Evolutionary conservation across 1,284 basidiomycete genomes (phyloP), one percentile per base, ranked within the genome.

Genomic region (Pholiota adiposa): DNA sequence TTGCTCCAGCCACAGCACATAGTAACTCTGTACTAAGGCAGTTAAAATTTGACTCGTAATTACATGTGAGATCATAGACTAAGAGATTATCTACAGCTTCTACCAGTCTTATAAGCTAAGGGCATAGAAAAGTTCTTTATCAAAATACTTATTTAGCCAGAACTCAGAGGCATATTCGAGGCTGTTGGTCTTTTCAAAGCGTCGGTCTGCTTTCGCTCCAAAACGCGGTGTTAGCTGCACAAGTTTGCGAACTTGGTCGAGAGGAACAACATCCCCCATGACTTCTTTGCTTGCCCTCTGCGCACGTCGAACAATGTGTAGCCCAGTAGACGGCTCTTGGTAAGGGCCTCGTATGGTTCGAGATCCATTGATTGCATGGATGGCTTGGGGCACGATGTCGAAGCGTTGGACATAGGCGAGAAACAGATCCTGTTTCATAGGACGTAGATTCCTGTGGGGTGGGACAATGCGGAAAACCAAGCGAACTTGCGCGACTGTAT

Each of bases 141-240:
- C 59, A 48, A 72, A 73, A 55, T 72, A 75, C 38, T 70, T 70
- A 55, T 75, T 71, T 43, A 74, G 54, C 19, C 60, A 71, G 56
- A 71, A 70, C 27, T 68, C 64, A 1, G 58, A 48, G 19, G 60
- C 60, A 46, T 63, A 73, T 7, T 66, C 54, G 5, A 66, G 43
- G 41, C 63, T 67, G 21, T 59, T 74, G 34, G 59, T 54, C 27
- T 64, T 64, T 4, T 56, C 69, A 11, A 74, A 62, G n/a, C 63
- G 16, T 1, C 27, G 25, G 61, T 73, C 61, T n/a, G 72, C 71
- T 43, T 63, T 63, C 12, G 34, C 51, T 19, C 70, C 72, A 58
- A 74, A 68, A 1, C 51, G 50, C 19, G 71, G 69, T 44, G 66
- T 57, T 36, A 74, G 38, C 8, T 71, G 62, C 0, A 67, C 64